These are phyloP conservation scores for Sarocladium strictum DNA, from an alignment of 2,329 filamentous ascomycete genomes.

Conservation along the genomic window DNA sequence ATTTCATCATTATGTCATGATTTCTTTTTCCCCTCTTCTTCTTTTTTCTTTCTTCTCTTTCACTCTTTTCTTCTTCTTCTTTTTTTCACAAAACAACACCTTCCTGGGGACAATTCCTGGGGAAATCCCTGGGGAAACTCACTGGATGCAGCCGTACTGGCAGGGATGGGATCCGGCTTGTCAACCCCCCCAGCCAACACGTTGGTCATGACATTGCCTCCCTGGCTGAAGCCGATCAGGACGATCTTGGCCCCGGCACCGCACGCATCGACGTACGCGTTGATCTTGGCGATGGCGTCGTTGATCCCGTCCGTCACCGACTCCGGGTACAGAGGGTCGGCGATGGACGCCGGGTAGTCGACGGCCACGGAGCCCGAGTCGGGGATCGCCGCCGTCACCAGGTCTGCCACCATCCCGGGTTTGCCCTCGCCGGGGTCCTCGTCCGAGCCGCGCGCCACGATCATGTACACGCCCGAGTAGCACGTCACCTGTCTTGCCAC, in stretches of 20 bases:
- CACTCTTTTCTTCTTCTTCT: no score
- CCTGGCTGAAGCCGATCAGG: constrained; percentile 12
- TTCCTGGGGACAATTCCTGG: no score
- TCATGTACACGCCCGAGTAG: constrained; percentile 12
- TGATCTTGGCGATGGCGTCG: constrained; percentile 12
- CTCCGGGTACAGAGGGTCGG: constrained; percentile 9
- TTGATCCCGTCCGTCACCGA: constrained; percentile 11
- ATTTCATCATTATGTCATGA: no score
- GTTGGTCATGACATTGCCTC: constrained; percentile 13
- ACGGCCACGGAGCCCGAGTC: constrained; percentile 12
- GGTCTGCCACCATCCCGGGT: constrained; percentile 5
- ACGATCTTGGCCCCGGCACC: constrained; percentile 10
- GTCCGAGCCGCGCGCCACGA: constrained; percentile 11
- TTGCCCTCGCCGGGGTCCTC: constrained; percentile 11
- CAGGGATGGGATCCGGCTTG: constrained; percentile 12
- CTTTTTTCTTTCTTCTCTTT: no score
- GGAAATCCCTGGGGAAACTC: no score
- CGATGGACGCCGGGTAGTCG: constrained; percentile 11
- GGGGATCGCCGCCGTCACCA: constrained; percentile 10
- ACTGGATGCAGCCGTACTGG: constrained; percentile 11
- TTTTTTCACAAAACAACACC: no score
- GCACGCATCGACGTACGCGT: constrained; percentile 11
- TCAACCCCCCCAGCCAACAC: constrained; percentile 11
- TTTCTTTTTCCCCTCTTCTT: no score
- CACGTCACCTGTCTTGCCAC: constrained; percentile 8